Percentiles rank a stretch among this genome's conserved stretches.
phyloP scores from a whole-genome alignment of 2,329 filamentous ascomycete species.

The Tolypocladium pustulatum region DNA sequence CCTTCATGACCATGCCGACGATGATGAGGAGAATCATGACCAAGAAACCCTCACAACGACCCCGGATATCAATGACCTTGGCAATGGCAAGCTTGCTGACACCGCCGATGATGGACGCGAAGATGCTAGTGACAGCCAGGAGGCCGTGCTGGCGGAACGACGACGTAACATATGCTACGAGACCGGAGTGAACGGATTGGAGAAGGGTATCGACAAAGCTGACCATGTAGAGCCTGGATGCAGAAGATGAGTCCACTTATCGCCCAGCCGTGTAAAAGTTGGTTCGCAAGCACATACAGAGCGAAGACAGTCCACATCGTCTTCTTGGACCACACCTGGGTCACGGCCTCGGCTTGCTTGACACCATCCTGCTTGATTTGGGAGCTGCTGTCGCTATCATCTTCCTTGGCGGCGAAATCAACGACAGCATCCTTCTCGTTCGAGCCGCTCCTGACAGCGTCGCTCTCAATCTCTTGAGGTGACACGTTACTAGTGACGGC shows the following conservation, averaged over 20 bases:
- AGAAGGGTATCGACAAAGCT: conserved; percentile 27
- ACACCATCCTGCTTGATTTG: conserved; percentile 26
- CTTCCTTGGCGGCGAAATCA: conserved; percentile 1
- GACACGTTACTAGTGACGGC: neutral
- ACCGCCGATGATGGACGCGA: conserved; percentile 36
- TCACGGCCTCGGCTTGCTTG: conserved; percentile 26
- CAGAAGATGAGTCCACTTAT: neutral
- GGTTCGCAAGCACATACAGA: conserved; percentile 18
- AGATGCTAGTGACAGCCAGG: conserved; percentile 50
- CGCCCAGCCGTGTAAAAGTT: neutral
- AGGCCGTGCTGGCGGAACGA: conserved; percentile 54
- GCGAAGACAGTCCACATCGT: conserved; percentile 26
- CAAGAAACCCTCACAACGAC: conserved; percentile 34
- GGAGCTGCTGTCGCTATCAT: conserved; percentile 11
- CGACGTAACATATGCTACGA: conserved; percentile 56
- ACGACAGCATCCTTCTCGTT: neutral
- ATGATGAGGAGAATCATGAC: conserved; percentile 32
- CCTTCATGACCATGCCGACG: conserved; percentile 52
- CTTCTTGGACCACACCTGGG: conserved; percentile 25
- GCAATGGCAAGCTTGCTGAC: conserved; percentile 29
- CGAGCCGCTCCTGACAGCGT: neutral
- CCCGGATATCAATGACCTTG: conserved; percentile 39
- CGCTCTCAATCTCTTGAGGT: neutral
- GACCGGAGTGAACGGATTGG: conserved; percentile 28
- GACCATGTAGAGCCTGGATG: conserved; percentile 26